Conservation (phyloP, 1,284 basidiomycete species). For the Irpex sp. region DNA sequence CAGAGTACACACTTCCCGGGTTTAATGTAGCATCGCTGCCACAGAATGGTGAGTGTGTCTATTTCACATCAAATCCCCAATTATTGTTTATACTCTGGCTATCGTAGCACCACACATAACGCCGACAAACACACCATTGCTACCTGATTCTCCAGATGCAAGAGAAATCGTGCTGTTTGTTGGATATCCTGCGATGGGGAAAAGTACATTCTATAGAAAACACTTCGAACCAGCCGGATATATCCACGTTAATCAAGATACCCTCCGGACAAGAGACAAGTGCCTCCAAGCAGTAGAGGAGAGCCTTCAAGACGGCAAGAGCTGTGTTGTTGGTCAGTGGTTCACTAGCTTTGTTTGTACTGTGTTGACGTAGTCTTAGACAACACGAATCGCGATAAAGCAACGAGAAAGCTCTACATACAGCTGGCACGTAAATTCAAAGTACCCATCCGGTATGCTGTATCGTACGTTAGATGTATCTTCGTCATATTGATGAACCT, state of each 20-base stretch:
- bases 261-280: conserved; percentile 66
- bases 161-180: conserved; percentile 79
- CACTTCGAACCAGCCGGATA: conserved; percentile 74
- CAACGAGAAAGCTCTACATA: conserved; percentile 69
- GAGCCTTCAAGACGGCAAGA: conserved; percentile 50
- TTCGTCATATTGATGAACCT: neutral
- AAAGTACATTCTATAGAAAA: conserved; percentile 74
- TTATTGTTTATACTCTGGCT: neutral
- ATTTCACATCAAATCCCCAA: neutral
- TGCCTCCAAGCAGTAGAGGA: conserved; percentile 68
- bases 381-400: conserved; percentile 78
- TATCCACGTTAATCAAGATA: conserved; percentile 86
- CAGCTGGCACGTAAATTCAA: conserved; percentile 55
- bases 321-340: conserved; percentile 73
- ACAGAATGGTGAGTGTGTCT: conserved; percentile 31
- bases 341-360: neutral
- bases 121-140: conserved; percentile 60
- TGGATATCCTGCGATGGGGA: conserved; percentile 86
- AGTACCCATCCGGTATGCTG: conserved; percentile 52
- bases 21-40: conserved; percentile 53
- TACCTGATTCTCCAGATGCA: conserved; percentile 35
- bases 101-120: conserved; percentile 50
- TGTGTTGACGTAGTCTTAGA: conserved; percentile 41
- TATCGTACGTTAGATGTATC: neutral
- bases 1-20: conserved; percentile 47